phyloP scores from a whole-genome alignment of 2,329 filamentous ascomycete genomes.

The Fusarium graminum region DNA sequence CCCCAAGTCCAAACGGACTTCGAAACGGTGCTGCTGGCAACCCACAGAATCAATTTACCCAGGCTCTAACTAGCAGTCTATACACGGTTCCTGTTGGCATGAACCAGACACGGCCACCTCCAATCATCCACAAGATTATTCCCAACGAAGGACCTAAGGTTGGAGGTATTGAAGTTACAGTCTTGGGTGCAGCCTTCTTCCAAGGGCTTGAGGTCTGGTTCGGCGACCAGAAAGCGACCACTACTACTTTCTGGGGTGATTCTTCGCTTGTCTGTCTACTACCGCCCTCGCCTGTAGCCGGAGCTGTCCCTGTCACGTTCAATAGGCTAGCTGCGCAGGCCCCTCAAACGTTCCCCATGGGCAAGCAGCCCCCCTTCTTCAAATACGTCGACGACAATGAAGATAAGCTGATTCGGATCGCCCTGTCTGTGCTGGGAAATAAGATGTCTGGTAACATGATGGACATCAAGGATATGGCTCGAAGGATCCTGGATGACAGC shows the following conservation, averaged over 20 bases:
- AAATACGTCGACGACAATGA: conserved; percentile 81
- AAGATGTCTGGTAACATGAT: conserved; percentile 74
- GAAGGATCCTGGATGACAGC: conserved; percentile 68
- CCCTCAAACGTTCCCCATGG: conserved; percentile 53
- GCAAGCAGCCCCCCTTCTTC: conserved; percentile 68
- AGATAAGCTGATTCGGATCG: conserved; percentile 75
- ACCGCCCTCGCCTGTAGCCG: conserved; percentile 76
- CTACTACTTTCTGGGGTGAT: conserved; percentile 84
- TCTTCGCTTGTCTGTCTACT: conserved; percentile 83
- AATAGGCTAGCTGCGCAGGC: conserved; percentile 63
- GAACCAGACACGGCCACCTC: conserved; percentile 61
- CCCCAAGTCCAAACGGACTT: conserved; percentile 76
- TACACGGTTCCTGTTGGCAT: conserved; percentile 65
- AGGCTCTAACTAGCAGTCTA: conserved; percentile 62
- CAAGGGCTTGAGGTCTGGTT: conserved; percentile 86
- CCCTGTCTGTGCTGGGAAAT: conserved; percentile 72
- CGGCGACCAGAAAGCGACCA: conserved; percentile 73
- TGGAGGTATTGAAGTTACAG: conserved; percentile 88
- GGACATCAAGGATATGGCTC: conserved; percentile 72
- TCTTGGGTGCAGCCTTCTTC: conserved; percentile 84
- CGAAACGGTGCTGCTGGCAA: conserved; percentile 61
- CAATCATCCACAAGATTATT: conserved; percentile 84
- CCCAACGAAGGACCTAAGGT: conserved; percentile 84
- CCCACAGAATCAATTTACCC: conserved; percentile 60
- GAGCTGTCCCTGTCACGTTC: conserved; percentile 78